A percentile compares a stretch with the other conserved stretches of the same genome.
Evolutionary conservation across 768 basidiomycete species (phyloP).

Genomic region (Tulasnella sp.): DNA sequence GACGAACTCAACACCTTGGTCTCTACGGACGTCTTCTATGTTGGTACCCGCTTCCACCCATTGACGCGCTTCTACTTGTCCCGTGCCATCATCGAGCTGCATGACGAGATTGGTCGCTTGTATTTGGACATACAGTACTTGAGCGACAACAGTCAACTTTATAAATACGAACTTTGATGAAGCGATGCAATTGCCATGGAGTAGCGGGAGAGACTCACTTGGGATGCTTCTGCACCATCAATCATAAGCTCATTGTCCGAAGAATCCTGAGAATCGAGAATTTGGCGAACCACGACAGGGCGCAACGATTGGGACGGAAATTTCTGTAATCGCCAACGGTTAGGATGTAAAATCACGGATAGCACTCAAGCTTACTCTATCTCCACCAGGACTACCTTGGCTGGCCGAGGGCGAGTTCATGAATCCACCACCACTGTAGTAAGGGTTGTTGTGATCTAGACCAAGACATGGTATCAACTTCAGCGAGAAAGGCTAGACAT

Average conservation of each 20-base stretch:
- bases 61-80: conserved; percentile 57
- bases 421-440: conserved; percentile 7
- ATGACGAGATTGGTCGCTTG: conserved; percentile 76
- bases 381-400: conserved; percentile 9
- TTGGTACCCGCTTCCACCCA: conserved; percentile 57
- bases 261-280: conserved; percentile 55
- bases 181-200: background rate
- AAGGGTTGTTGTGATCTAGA: conserved; percentile 5
- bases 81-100: conserved; percentile 76
- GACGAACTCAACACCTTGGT: conserved; percentile 16
- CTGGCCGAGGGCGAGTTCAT: conserved; percentile 3
- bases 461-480: conserved; percentile 1
- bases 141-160: conserved; percentile 62
- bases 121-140: conserved; percentile 50
- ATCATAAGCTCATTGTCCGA: conserved; percentile 81
- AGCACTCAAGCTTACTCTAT: background rate
- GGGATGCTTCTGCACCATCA: conserved; percentile 67
- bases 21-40: conserved; percentile 38
- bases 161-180: conserved; percentile 21
- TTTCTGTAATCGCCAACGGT: background rate
- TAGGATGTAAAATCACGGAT: background rate
- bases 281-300: conserved; percentile 66
- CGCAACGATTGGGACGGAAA: conserved; percentile 36
- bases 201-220: conserved; percentile 35
- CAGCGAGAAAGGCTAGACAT: too few species aligned